These are phyloP conservation scores for Rubia tinctorum DNA, from an alignment of 305 asterid species.

Conservation along the genomic window DNA sequence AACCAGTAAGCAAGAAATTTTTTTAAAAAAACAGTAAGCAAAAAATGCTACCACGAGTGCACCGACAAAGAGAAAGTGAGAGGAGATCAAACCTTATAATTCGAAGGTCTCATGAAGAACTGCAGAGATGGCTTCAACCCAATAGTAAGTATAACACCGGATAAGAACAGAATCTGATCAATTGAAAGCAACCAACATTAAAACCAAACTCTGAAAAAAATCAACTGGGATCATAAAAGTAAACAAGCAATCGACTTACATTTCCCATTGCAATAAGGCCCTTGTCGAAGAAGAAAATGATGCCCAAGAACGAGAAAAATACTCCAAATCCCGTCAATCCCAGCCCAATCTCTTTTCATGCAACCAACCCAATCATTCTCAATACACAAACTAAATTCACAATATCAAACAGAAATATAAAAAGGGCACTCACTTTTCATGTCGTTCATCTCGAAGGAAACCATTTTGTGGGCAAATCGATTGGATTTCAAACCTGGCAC, in stretches of 20 bases:
- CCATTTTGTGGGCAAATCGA: constrained; percentile 36
- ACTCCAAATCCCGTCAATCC: constrained; percentile 97
- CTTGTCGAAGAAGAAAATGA: constrained; percentile 90
- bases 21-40: constrained; percentile 2
- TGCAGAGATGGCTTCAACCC: constrained; percentile 57
- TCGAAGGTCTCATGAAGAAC: constrained; percentile 53
- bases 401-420: background rate
- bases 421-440: constrained; percentile 51
- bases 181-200: constrained; percentile 23
- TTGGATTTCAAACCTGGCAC: constrained; percentile 1
- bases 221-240: background rate
- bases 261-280: constrained; percentile 98
- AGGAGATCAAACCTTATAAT: constrained; percentile 43
- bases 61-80: background rate
- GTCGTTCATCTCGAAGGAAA: constrained; percentile 81
- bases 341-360: constrained; percentile 77
- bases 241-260: constrained; percentile 44
- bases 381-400: background rate
- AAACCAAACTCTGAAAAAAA: constrained; percentile 14
- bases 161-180: constrained; percentile 81
- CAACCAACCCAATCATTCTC: constrained; percentile 1
- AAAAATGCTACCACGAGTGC: background rate
- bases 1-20: constrained; percentile 6
- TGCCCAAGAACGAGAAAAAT: constrained; percentile 84
- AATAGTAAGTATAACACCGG: constrained; percentile 82